These are phyloP conservation scores for Pinus albicaulis DNA, from an alignment of 75 land plant genomes.

Conservation along the genomic window DNA sequence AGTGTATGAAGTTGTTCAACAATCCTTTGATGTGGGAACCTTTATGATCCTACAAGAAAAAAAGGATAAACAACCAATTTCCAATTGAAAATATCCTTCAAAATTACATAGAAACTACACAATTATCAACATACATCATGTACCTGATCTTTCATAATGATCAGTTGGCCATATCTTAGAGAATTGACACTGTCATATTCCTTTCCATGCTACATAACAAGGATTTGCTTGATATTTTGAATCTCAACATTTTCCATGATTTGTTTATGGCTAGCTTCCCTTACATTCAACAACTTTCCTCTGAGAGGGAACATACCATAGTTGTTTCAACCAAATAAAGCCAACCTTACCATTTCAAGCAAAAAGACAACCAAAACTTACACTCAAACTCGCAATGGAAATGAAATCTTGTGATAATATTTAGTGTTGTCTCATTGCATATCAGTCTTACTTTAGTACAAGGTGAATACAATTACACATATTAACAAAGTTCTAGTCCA, in stretches of 20 bases:
- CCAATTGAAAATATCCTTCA: neutral
- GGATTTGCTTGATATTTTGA: constrained; percentile 75
- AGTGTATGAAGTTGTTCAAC: constrained; percentile 92
- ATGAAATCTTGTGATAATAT: neutral
- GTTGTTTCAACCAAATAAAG: constrained; percentile 80
- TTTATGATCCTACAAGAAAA: constrained; percentile 82
- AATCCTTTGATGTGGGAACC: constrained; percentile 99
- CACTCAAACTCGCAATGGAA: neutral
- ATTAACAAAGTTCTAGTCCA: too few relatives aligned
- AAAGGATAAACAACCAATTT: neutral
- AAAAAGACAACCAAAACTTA: neutral
- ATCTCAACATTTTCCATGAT: constrained; percentile 85
- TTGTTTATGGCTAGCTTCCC: constrained; percentile 86
- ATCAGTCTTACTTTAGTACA: neutral
- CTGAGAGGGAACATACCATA: constrained; percentile 94
- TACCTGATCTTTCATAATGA: constrained; percentile 99
- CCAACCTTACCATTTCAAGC: constrained; percentile 83
- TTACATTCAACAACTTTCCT: constrained; percentile 92
- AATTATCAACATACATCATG: neutral
- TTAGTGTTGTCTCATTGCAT: neutral
- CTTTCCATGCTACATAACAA: constrained; percentile 90
- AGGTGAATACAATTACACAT: constrained; percentile 32
- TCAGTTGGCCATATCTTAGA: constrained; percentile 92
- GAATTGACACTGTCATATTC: constrained; percentile 69
- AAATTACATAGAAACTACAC: neutral